Evolutionary conservation across 2,329 filamentous ascomycete species (phyloP).

Genomic region (Acrocalymma vagum): DNA sequence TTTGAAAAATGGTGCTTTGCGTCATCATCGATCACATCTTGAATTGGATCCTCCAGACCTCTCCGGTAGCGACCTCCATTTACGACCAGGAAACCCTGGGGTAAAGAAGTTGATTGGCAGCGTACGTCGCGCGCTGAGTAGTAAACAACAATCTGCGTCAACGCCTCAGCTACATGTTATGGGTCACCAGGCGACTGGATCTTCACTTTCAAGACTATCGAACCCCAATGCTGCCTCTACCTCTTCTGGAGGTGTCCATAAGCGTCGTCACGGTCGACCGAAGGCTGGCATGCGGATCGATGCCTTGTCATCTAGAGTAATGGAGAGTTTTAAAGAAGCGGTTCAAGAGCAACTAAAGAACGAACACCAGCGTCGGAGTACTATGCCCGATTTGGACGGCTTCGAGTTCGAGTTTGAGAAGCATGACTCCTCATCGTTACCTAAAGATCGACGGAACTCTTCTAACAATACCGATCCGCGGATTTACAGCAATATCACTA

Average conservation of each 20-base stretch:
- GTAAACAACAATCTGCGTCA: conserved; percentile 48
- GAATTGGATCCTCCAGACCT: conserved; percentile 40
- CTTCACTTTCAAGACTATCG: no score
- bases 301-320: conserved; percentile 78
- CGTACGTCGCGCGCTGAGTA: conserved; percentile 83
- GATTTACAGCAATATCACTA: conserved; percentile 68
- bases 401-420: conserved; percentile 48
- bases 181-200: conserved; percentile 31
- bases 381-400: conserved; percentile 34
- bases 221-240: conserved; percentile 35
- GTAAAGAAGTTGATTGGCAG: conserved; percentile 89
- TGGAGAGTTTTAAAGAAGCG: conserved; percentile 80
- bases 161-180: conserved; percentile 30
- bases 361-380: conserved; percentile 36
- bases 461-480: conserved; percentile 41
- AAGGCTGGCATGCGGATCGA: conserved; percentile 74
- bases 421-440: conserved; percentile 17
- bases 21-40: conserved; percentile 42
- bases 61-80: conserved; percentile 27
- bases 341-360: conserved; percentile 68
- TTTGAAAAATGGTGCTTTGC: conserved; percentile 38
- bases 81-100: conserved; percentile 60
- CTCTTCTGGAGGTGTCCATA: conserved; percentile 37
- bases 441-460: conserved; percentile 15
- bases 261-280: conserved; percentile 37